Evolutionary conservation across 345 rosid species (phyloP).

Genomic region (Eutrema japonicum): DNA sequence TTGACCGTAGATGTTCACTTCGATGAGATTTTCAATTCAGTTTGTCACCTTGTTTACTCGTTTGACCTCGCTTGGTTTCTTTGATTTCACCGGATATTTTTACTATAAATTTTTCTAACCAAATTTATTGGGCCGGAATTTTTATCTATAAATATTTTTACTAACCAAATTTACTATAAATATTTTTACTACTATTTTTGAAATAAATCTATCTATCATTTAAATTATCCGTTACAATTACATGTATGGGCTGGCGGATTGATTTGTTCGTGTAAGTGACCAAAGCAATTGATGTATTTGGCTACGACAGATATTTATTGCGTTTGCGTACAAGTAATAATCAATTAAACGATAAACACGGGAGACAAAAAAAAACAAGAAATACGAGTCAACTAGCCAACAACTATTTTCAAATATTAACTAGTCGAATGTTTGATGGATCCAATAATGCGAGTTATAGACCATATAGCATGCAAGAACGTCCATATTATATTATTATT

Average conservation of each 20-base stretch:
- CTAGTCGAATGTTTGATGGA: constrained; percentile 38
- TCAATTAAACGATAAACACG: neutral
- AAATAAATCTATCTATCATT: neutral
- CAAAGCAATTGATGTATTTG: neutral
- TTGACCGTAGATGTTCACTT: no score
- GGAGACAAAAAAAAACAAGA: neutral
- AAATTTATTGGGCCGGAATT: no score
- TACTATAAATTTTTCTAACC: no score
- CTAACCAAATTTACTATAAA: no score
- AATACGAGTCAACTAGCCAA: constrained; percentile 37
- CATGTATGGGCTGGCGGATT: neutral
- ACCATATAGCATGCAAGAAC: constrained; percentile 17
- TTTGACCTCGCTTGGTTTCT: no score
- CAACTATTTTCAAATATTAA: constrained; percentile 31
- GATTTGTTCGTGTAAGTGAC: neutral
- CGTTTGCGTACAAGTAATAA: neutral
- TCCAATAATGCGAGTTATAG: constrained; percentile 29
- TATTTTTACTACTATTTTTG: no score
- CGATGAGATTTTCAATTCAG: no score
- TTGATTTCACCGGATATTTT: no score
- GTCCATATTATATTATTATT: constrained; percentile 8
- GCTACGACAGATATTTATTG: no score
- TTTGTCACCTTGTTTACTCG: no score
- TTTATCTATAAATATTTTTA: no score
- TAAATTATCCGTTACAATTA: neutral